Conservation (phyloP, 208 protist genomes). For the Naegleria lovaniensis region DNA sequence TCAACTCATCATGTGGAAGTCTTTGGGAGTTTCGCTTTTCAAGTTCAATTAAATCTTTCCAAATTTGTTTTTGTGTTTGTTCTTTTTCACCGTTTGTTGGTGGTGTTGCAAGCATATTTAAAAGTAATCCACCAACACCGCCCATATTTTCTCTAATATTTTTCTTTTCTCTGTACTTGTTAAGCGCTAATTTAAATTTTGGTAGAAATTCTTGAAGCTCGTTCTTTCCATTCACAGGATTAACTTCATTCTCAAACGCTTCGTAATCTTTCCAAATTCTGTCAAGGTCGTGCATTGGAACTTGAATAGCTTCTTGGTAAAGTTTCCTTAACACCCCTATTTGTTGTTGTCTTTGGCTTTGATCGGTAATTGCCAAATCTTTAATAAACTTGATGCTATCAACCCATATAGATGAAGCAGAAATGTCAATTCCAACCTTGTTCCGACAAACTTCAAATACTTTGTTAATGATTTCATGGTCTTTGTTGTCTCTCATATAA, state of each 20-base stretch:
- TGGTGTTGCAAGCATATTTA: conserved; percentile 23
- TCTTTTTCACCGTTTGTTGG: background rate
- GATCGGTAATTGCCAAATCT: background rate
- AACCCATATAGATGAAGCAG: background rate
- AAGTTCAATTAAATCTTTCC: conserved; percentile 5
- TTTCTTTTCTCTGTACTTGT: conserved; percentile 25
- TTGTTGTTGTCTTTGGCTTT: background rate
- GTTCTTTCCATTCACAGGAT: background rate
- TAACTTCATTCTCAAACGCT: background rate
- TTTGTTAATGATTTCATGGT: background rate
- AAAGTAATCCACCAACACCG: background rate
- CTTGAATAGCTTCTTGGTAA: background rate
- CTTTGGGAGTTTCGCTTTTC: conserved; percentile 19
- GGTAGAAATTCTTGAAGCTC: background rate
- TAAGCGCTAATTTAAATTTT: background rate
- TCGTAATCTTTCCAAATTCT: conserved; percentile 20
- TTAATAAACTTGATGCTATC: background rate
- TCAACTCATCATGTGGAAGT: background rate
- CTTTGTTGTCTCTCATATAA: background rate
- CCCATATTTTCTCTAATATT: conserved; percentile 20
- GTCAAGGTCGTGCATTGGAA: background rate
- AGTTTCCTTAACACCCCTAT: background rate
- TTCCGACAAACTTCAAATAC: background rate
- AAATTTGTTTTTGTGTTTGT: conserved; percentile 16
- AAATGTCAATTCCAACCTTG: background rate